A percentile compares a stretch with the other conserved stretches of the same genome.
phyloP scores from a whole-genome alignment of 164 flowering plant genomes.

The Berberis thunbergii region DNA sequence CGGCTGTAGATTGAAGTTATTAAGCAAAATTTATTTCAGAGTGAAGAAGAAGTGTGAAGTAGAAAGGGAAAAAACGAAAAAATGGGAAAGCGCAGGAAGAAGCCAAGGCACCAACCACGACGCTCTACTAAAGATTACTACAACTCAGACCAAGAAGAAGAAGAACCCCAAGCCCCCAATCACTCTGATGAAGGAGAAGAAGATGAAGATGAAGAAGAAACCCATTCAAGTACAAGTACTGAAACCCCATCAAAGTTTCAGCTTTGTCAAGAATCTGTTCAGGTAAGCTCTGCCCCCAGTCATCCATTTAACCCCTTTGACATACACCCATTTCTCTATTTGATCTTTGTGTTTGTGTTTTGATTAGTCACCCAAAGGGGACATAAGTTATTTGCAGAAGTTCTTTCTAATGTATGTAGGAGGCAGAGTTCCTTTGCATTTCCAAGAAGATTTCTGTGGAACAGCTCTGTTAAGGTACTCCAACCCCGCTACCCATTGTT shows the following conservation, averaged over 20 bases:
- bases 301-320: not conserved
- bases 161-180: slow-evolving; percentile 9
- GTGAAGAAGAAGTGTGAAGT: too few relatives aligned
- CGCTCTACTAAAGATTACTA: slow-evolving; percentile 16
- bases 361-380: slow-evolving; percentile 88
- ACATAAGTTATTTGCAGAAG: slow-evolving; percentile 84
- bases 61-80: not conserved
- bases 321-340: not conserved
- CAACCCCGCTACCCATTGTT: not conserved
- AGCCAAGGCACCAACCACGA: slow-evolving; percentile 29
- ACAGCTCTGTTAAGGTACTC: slow-evolving; percentile 88
- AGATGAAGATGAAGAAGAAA: slow-evolving; percentile 7
- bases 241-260: slow-evolving; percentile 59
- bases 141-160: slow-evolving; percentile 9
- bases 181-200: slow-evolving; percentile 17
- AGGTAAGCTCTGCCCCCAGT: slow-evolving; percentile 27
- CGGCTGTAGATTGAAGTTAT: too few relatives aligned
- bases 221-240: not conserved
- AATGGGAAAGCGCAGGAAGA: slow-evolving; percentile 80
- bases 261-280: slow-evolving; percentile 91
- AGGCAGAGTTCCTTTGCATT: slow-evolving; percentile 76
- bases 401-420: slow-evolving; percentile 93
- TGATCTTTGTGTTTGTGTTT: not conserved
- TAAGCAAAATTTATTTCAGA: too few relatives aligned
- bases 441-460: slow-evolving; percentile 97